A percentile compares a stretch with the other conserved stretches of the same genome.
These are phyloP conservation scores for Massarina eburnea DNA, from an alignment of 2,329 filamentous ascomycete species.

Conservation along the genomic window DNA sequence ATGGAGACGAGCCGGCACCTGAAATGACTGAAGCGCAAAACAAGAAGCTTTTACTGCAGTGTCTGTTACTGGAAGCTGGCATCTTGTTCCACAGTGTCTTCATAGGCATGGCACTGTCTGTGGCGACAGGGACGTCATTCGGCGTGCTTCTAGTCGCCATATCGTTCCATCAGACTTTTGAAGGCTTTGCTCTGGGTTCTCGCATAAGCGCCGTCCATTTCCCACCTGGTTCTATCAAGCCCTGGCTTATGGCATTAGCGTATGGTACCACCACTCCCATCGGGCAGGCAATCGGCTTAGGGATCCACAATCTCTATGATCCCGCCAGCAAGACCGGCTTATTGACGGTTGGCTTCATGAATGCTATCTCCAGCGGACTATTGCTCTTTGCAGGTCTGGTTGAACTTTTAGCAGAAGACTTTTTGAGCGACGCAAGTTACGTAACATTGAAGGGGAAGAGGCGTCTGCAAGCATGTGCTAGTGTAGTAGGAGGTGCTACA, in stretches of 20 bases:
- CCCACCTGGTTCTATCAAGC: constrained; percentile 69
- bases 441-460: constrained; percentile 58
- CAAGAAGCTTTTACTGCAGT: constrained; percentile 69
- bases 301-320: constrained; percentile 54
- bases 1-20: constrained; percentile 16
- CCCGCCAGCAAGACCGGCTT: constrained; percentile 51
- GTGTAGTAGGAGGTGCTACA: constrained; percentile 61
- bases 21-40: constrained; percentile 48
- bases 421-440: constrained; percentile 66
- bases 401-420: constrained; percentile 54
- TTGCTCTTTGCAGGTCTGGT: constrained; percentile 54
- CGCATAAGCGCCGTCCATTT: constrained; percentile 72
- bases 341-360: constrained; percentile 54
- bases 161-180: constrained; percentile 71
- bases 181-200: constrained; percentile 69
- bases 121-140: constrained; percentile 66
- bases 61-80: constrained; percentile 73
- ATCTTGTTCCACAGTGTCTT: constrained; percentile 80
- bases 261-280: constrained; percentile 61
- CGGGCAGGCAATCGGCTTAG: constrained; percentile 53
- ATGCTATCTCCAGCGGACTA: constrained; percentile 52
- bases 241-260: constrained; percentile 69
- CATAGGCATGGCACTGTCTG: constrained; percentile 71
- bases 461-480: constrained; percentile 62
- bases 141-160: constrained; percentile 69